Base-by-base conservation (phyloP, 371 early-diverging fungal genomes). In the Parasitella parasitica region DNA sequence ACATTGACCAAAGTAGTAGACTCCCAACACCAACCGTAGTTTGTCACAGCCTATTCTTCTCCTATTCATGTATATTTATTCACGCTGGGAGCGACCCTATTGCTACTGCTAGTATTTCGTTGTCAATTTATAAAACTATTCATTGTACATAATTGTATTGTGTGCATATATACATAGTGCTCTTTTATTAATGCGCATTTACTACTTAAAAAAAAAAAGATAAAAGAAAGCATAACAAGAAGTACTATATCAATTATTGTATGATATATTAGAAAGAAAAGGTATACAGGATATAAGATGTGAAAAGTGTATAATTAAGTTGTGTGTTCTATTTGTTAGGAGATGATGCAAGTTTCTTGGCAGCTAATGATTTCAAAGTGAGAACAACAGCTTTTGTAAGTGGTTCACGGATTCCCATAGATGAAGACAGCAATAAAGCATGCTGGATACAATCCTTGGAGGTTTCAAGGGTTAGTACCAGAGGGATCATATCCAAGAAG, bases 401-500 rank as follows among this genome's bases (percentile, higher is more conserved):
- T 43, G 43, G 58, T 20, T 60, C 61, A 30, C 68, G 67, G 13
- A 56, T 12, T n/a, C 70, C 67, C 15, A 64, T 54, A 5, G 71
- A 37, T 6, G 59, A 50, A 12, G 73, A 63, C 41, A 73, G 34
- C 20, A 65, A 39, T 7, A 66, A 36, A 1, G 77, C 77, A 57
- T 76, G 71, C 12, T 69, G 63, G 27, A 73, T 67, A 55, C 69
- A 69, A 1, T 62, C 70, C 8, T 62, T 60, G 16, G 77, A 73
- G 0, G 80, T 80, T 52, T 51, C 43, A 13, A 54, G 54, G 3
- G 75, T 71, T 6, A 75, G 22, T 7, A 80, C 60, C 15, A 73
- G 49, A 34, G 71, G 71, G 15, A 75, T 59, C 73, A 77, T 76
- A 12, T 80, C 77, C 43, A 70, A 20, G 20, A 75, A 80, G 1